Base-by-base conservation (phyloP, 1,284 basidiomycete genomes). In the Thelephora terrestris region DNA sequence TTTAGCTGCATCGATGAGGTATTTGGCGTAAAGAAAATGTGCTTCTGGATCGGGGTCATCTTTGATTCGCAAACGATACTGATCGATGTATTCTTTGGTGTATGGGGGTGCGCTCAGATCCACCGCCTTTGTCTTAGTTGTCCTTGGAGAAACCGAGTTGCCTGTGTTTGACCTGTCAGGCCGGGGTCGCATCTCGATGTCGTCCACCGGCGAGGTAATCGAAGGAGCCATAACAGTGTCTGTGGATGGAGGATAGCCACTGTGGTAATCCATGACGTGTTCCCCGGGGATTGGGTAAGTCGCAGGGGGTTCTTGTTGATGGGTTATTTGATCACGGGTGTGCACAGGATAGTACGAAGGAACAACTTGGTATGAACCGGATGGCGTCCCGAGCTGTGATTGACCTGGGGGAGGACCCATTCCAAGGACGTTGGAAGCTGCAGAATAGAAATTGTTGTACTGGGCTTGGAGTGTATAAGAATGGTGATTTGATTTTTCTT, bases 1-100 rank as follows among this genome's bases (percentile, higher is more conserved):
- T 68, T 91, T 92, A 17, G 96, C 96, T n/a, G 96, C 96, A 62
- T 99, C 96, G 64, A 99, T 95, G 50, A 99, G 81, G 64, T 99
- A 99, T 67, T 95, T 95, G 12, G 93, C 91, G 61, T 94, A 99
- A 18, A 87, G 75, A 65, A 98, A 99, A 64, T 99, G 96, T n/a
- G 94, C 90, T 66, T 99, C 96, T 0, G 95, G 93, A 61, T 99
- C 96, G 0, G 95, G 93, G 65, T 99, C 96, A 43, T 81, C 85
- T 69, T 98, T 99, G 72, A 99, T 97, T 46, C 96, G 82, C 52
- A 88, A 85, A 18, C 96, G 85, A 66, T 99, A 99, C 61, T 96
- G 87, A 62, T 98, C 93, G 55, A 99, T 94, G 62, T 95, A 97
- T 59, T 92, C 87, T 63, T 96, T 97, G 37, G 93, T 97, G 66